Conservation (phyloP, 495 filamentous ascomycete genomes). For the Massariosphaeria phaeospora region DNA sequence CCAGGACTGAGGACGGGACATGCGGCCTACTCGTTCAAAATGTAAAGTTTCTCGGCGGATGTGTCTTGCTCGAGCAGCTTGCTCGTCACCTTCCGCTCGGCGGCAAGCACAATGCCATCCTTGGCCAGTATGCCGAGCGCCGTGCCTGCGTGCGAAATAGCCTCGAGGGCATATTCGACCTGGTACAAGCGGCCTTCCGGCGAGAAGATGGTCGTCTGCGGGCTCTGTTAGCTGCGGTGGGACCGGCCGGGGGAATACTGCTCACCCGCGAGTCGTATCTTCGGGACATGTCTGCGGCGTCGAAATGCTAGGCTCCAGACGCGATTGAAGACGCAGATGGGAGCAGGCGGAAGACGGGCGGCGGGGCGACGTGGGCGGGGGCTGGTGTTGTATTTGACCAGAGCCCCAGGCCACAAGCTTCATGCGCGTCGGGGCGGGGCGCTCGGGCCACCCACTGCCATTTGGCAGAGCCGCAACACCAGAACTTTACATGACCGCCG, state of each 20-base stretch:
- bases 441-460: slow-evolving; percentile 9
- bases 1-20: not conserved
- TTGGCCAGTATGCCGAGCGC: slow-evolving; percentile 93
- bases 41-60: slow-evolving; percentile 98
- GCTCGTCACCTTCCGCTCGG: slow-evolving; percentile 99
- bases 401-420: slow-evolving; percentile 37
- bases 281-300: slow-evolving; percentile 71
- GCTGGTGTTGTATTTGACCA: slow-evolving; percentile 19
- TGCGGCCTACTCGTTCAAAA: slow-evolving; percentile 82
- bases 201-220: slow-evolving; percentile 98
- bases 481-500: not conserved
- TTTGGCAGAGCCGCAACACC: slow-evolving; percentile 9
- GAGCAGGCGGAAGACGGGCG: not conserved
- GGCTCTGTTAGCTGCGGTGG: slow-evolving; percentile 35
- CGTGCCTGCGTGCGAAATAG: slow-evolving; percentile 96
- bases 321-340: not conserved
- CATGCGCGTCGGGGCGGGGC: slow-evolving; percentile 31
- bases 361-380: not conserved
- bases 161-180: slow-evolving; percentile 98
- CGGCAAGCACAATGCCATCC: slow-evolving; percentile 96
- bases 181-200: slow-evolving; percentile 97
- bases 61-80: slow-evolving; percentile 99
- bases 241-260: slow-evolving; percentile 15
- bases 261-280: slow-evolving; percentile 95
- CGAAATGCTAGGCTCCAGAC: not conserved